phyloP scores from a whole-genome alignment of 2,329 filamentous ascomycete genomes.

The Diaporthe citrichinensis region DNA sequence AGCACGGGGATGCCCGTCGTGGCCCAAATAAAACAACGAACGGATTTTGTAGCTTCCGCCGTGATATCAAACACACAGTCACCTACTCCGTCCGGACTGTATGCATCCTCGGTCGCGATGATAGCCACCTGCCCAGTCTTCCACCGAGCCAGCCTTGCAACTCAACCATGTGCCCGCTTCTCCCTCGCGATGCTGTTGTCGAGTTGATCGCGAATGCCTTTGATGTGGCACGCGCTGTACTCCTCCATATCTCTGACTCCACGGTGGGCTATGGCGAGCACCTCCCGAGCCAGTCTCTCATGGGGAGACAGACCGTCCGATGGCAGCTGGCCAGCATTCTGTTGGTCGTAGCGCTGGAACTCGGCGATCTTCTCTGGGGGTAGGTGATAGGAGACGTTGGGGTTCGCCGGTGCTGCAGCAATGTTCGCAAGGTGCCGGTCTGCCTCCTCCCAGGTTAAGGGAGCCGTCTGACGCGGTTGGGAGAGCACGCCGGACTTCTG shows the following conservation, averaged over 20 bases:
- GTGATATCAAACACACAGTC: neutral
- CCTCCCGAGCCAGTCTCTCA: constrained; percentile 30
- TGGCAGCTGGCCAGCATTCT: neutral
- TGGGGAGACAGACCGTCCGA: constrained; percentile 28
- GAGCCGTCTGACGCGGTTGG: constrained; percentile 30
- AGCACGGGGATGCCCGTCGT: too few relatives aligned
- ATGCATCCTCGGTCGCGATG: neutral
- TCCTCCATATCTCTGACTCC: constrained; percentile 31
- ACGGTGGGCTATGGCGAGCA: constrained; percentile 33
- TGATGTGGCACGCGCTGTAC: constrained; percentile 39
- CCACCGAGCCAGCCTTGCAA: neutral
- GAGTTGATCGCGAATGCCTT: constrained; percentile 33
- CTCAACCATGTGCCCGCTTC: constrained; percentile 21
- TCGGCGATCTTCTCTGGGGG: constrained; percentile 32
- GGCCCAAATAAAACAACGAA: neutral
- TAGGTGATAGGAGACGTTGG: constrained; percentile 46
- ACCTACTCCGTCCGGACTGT: too few relatives aligned
- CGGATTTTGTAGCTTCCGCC: neutral
- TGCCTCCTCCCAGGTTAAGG: constrained; percentile 45
- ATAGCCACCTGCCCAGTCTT: neutral
- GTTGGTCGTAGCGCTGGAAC: constrained; percentile 28
- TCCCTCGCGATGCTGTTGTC: constrained; percentile 37
- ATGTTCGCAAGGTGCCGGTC: constrained; percentile 49
- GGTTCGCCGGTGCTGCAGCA: constrained; percentile 44
- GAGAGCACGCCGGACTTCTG: constrained; percentile 33